Percentiles rank a stretch among this genome's conserved stretches.
These are phyloP conservation scores for Scheffersomyces cryptocercus DNA, from an alignment of 1,139 yeast genomes.

Conservation along the genomic window DNA sequence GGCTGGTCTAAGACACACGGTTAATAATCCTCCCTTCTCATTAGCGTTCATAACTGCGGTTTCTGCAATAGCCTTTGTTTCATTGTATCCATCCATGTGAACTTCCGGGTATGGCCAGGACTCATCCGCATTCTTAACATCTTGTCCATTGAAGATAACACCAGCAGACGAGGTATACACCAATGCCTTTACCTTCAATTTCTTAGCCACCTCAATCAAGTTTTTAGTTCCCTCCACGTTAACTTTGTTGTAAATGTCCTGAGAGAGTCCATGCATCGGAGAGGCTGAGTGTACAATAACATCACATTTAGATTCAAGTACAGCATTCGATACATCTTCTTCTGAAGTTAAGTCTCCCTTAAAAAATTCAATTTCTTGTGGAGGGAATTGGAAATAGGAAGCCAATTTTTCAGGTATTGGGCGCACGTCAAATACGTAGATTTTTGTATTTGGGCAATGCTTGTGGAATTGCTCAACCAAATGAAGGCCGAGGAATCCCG, in stretches of 20 bases:
- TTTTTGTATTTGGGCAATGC: slow-evolving; percentile 64
- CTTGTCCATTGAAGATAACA: slow-evolving; percentile 92
- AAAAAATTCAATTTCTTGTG: slow-evolving; percentile 56
- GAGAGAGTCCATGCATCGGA: slow-evolving; percentile 58
- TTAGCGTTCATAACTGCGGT: slow-evolving; percentile 74
- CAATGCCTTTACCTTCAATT: slow-evolving; percentile 57
- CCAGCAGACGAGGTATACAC: slow-evolving; percentile 98
- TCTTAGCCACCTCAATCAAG: slow-evolving; percentile 65
- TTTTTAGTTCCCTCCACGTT: slow-evolving; percentile 88
- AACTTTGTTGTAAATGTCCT: slow-evolving; percentile 81
- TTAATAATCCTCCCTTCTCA: slow-evolving; percentile 55
- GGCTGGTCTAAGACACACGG: slow-evolving; percentile 92
- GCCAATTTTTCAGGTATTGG: slow-evolving; percentile 75
- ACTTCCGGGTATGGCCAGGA: slow-evolving; percentile 87
- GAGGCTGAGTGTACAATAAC: slow-evolving; percentile 96
- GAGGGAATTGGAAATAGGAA: slow-evolving; percentile 72
- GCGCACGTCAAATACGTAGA: slow-evolving; percentile 88
- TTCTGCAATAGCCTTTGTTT: slow-evolving; percentile 93
- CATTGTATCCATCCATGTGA: slow-evolving; percentile 97
- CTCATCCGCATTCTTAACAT: slow-evolving; percentile 89
- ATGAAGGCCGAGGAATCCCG: slow-evolving; percentile 94
- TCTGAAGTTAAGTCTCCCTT: slow-evolving; percentile 84
- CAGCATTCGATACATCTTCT: slow-evolving; percentile 66
- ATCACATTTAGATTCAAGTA: slow-evolving; percentile 58
- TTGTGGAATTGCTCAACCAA: slow-evolving; percentile 81